phyloP scores from a whole-genome alignment of 192 early-diverging fungal species.

The Coemansia sp. region DNA sequence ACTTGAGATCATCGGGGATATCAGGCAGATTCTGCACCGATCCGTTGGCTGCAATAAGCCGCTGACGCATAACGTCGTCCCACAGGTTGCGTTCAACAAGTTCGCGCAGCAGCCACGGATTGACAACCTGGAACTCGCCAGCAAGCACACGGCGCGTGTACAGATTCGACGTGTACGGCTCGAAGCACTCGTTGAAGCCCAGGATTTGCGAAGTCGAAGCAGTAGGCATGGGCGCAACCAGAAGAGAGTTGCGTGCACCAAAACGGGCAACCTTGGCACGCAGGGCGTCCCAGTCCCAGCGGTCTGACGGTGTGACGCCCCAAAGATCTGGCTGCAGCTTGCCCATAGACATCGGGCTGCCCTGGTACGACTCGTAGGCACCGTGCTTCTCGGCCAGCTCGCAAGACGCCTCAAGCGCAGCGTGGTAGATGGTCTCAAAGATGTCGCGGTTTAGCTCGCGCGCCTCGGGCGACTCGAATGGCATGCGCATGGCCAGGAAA shows the following conservation, averaged over 20 bases:
- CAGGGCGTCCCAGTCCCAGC: constrained; percentile 88
- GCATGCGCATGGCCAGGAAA: constrained; percentile 91
- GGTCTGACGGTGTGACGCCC: constrained; percentile 73
- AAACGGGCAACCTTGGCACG: constrained; percentile 72
- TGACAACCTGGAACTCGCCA: constrained; percentile 98
- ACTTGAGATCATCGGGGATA: constrained; percentile 87
- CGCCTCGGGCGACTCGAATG: constrained; percentile 89
- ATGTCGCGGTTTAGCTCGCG: constrained; percentile 79
- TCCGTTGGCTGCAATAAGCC: constrained; percentile 89
- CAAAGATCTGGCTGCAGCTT: constrained; percentile 94
- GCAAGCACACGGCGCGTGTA: constrained; percentile 95
- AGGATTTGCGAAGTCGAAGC: constrained; percentile 97
- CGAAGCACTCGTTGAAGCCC: constrained; percentile 98
- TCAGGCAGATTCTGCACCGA: constrained; percentile 73
- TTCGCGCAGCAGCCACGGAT: constrained; percentile 93
- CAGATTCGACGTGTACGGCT: constrained; percentile 89
- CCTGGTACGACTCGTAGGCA: constrained; percentile 83
- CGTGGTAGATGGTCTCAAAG: constrained; percentile 97
- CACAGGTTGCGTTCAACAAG: constrained; percentile 89
- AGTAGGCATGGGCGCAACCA: constrained; percentile 98
- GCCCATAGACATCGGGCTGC: constrained; percentile 87
- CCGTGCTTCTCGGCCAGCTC: constrained; percentile 82
- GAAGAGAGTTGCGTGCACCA: constrained; percentile 90
- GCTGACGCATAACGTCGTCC: constrained; percentile 92
- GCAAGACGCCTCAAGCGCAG: constrained; percentile 85